Percentiles rank a stretch among this genome's conserved stretches.
phyloP scores from a whole-genome alignment of 2,329 filamentous ascomycete species.

The Knufia petricola region DNA sequence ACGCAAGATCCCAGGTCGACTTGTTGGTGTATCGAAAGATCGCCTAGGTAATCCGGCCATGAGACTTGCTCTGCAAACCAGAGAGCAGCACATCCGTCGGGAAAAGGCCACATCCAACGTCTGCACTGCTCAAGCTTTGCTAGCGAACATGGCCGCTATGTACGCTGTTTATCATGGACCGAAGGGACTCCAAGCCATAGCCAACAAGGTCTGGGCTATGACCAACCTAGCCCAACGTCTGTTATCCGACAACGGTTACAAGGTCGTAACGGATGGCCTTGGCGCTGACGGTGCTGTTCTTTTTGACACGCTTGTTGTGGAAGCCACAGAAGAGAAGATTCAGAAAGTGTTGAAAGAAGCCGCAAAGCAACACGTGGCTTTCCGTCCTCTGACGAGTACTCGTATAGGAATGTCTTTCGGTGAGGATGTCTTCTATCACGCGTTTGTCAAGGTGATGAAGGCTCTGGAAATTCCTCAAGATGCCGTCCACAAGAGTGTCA shows the following conservation, averaged over 20 bases:
- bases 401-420: constrained; percentile 68
- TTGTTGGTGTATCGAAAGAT: constrained; percentile 88
- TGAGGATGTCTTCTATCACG: constrained; percentile 41
- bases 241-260: constrained; percentile 53
- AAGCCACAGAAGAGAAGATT: constrained; percentile 44
- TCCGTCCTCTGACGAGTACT: constrained; percentile 52
- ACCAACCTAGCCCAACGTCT: constrained; percentile 60
- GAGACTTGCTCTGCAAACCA: constrained; percentile 76
- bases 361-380: constrained; percentile 43
- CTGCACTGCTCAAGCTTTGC: constrained; percentile 84
- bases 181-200: constrained; percentile 70
- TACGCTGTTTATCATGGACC: constrained; percentile 94
- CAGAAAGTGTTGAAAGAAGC: constrained; percentile 44
- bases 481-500: constrained; percentile 7
- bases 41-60: constrained; percentile 72
- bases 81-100: constrained; percentile 90
- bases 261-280: constrained; percentile 50
- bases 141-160: constrained; percentile 93
- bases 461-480: constrained; percentile 27
- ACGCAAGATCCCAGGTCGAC: constrained; percentile 82
- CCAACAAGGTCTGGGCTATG: constrained; percentile 63
- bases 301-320: constrained; percentile 74
- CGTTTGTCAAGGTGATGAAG: constrained; percentile 25
- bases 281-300: constrained; percentile 48
- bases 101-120: constrained; percentile 98